phyloP scores from a whole-genome alignment of 345 rosid species.

The Boechera stricta region DNA sequence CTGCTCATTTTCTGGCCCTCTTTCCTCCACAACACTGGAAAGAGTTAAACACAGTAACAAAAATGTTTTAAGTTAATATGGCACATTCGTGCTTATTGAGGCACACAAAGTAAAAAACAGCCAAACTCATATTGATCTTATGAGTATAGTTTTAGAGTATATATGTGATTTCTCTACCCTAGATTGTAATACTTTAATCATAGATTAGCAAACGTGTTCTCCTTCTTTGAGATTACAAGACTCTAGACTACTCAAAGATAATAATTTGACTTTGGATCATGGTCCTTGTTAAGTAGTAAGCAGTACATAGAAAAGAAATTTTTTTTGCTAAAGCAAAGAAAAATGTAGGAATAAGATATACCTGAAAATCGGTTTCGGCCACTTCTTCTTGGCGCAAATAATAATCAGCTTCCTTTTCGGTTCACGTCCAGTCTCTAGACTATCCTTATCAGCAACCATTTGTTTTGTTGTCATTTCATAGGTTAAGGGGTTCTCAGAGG shows the following conservation, averaged over 20 bases:
- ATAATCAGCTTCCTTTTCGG: too few species aligned
- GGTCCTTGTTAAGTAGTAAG: background rate
- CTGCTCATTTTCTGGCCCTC: constrained; percentile 30
- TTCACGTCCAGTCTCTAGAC: too few species aligned
- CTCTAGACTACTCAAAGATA: background rate
- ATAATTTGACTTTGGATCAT: background rate
- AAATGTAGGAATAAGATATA: constrained; percentile 29
- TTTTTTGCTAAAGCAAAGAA: background rate
- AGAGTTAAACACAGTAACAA: background rate
- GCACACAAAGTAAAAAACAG: background rate
- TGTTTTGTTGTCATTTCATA: too few species aligned
- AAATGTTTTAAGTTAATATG: background rate
- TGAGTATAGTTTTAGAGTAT: background rate
- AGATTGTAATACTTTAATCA: too few species aligned
- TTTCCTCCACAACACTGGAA: constrained; percentile 55
- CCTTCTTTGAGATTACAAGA: background rate
- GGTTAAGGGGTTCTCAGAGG: too few species aligned
- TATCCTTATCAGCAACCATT: too few species aligned
- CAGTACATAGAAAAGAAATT: background rate
- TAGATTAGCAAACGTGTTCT: too few species aligned
- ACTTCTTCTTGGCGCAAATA: constrained; percentile 47
- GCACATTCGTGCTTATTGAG: background rate
- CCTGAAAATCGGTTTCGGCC: constrained; percentile 62
- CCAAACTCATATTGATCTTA: background rate
- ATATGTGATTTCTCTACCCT: background rate